Conservation (phyloP, 2,329 filamentous ascomycete species). For the Helotiales sp. region DNA sequence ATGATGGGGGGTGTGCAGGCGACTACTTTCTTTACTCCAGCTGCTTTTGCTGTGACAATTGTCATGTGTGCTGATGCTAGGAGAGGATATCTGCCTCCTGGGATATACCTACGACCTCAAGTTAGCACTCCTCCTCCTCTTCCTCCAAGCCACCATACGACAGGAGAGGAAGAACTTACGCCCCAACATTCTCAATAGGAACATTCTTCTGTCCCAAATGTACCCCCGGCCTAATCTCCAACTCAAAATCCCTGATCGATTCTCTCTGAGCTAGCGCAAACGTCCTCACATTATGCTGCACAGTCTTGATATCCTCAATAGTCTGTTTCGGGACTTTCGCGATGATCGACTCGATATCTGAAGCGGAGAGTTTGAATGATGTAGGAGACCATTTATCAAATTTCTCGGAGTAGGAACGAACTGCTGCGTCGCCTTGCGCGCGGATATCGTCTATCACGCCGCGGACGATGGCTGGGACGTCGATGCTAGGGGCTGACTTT, state of each 20-base stretch:
- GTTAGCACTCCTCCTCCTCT: too few relatives aligned
- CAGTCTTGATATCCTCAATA: conserved; percentile 53
- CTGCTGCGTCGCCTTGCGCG: conserved; percentile 47
- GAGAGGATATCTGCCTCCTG: conserved; percentile 52
- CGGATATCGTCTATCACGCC: conserved; percentile 49
- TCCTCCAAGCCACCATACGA: too few relatives aligned
- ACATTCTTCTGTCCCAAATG: conserved; percentile 51
- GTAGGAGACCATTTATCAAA: conserved; percentile 54
- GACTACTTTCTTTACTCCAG: conserved; percentile 50
- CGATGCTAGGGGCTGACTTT: background rate
- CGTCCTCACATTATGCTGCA: conserved; percentile 48
- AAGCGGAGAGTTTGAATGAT: conserved; percentile 47
- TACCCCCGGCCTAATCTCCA: conserved; percentile 51
- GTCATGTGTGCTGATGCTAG: conserved; percentile 57
- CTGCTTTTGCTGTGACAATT: conserved; percentile 54
- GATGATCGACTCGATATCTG: conserved; percentile 47
- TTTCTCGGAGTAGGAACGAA: conserved; percentile 49
- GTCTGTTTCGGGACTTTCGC: conserved; percentile 45
- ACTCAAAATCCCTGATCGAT: conserved; percentile 49
- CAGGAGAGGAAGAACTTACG: conserved; percentile 35
- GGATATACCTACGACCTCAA: conserved; percentile 41
- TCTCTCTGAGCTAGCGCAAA: conserved; percentile 50
- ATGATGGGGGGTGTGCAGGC: conserved; percentile 52
- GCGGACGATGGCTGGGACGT: conserved; percentile 44
- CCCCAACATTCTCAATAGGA: conserved; percentile 47